Base-by-base conservation (phyloP, 495 filamentous ascomycete species). In the Trypethelium eluteriae region DNA sequence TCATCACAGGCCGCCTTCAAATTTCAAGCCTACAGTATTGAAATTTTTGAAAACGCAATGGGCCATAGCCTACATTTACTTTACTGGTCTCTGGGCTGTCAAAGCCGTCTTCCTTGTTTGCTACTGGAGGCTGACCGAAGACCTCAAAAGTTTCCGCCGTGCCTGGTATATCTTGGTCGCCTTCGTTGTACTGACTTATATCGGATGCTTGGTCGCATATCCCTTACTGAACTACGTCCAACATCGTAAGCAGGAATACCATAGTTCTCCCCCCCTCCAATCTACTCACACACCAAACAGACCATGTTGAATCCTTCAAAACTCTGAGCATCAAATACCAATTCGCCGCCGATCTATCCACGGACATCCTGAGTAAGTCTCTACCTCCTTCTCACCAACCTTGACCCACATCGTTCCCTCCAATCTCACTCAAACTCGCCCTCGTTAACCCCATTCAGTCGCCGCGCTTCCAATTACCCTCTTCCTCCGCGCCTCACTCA, bases 141-240 rank as follows among this genome's bases (percentile, higher is more conserved):
- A 36, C n/a, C 32, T 59, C 25, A 59, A 59, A 14, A 36, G 0
- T 6, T 59, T 59, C 36, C 53, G 53, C 53, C 32, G 53, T 18
- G 53, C 53, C 34, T 59, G 53, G 53, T 59, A 59, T 36, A 32
- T 14, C 18, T 18, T 59, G 11, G 32, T 59, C 2, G 14, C 7
- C 3, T 59, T n/a, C 53, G 53, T 59, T 32, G 53, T 59, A 18
- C 53, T 59, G 53, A 36, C 53, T 1, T 59, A 59, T 36, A 59
- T 59, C 18, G 53, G 53, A 7, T 59, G n/a, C 25, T 11, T 59
- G 53, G 36, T 59, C 36, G 53, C 53, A 10, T 59, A 59, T 59
- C 53, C 53, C n/a, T 36, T 59, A 14, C 53, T 59, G 1, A 59
- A 59, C 32, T 32, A 59, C 32, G 10, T 36, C 3, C 34, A 10